phyloP scores from a whole-genome alignment of 2,329 filamentous ascomycete genomes.

The Huntiella abstrusa region DNA sequence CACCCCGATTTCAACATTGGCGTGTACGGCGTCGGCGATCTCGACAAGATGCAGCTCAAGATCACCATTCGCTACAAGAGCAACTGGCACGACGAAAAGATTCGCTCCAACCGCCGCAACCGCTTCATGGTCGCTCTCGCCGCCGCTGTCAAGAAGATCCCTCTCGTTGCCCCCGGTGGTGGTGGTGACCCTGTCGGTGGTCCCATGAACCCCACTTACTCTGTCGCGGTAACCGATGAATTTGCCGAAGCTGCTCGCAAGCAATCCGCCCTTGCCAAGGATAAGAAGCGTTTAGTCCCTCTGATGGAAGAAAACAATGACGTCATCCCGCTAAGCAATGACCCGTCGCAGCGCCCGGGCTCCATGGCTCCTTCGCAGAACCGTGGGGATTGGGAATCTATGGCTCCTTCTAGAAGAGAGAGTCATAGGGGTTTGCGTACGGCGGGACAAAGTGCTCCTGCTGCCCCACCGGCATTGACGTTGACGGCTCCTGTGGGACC shows the following conservation, averaged over 20 bases:
- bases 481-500: conserved; percentile 12
- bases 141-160: conserved; percentile 66
- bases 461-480: conserved; percentile 17
- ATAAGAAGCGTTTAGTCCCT: conserved; percentile 47
- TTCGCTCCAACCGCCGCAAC: conserved; percentile 64
- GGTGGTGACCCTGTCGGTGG: conserved; percentile 42
- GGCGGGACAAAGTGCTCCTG: conserved; percentile 23
- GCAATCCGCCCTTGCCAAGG: conserved; percentile 34
- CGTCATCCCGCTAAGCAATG: conserved; percentile 2
- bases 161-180: conserved; percentile 66
- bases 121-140: conserved; percentile 96
- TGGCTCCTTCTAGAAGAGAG: conserved; percentile 17
- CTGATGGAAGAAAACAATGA: conserved; percentile 14
- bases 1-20: conserved; percentile 64
- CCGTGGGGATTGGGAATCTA: conserved; percentile 12
- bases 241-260: conserved; percentile 46
- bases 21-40: conserved; percentile 58
- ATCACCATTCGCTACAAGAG: conserved; percentile 83
- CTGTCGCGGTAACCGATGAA: conserved; percentile 53
- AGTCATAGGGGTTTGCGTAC: conserved; percentile 31
- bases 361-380: conserved; percentile 4
- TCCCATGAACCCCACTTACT: conserved; percentile 61
- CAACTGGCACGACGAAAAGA: conserved; percentile 73
- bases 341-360: conserved; percentile 1
- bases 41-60: conserved; percentile 72